phyloP scores from a whole-genome alignment of 108 stramenopile genomes.

The Cyclotella cryptica region DNA sequence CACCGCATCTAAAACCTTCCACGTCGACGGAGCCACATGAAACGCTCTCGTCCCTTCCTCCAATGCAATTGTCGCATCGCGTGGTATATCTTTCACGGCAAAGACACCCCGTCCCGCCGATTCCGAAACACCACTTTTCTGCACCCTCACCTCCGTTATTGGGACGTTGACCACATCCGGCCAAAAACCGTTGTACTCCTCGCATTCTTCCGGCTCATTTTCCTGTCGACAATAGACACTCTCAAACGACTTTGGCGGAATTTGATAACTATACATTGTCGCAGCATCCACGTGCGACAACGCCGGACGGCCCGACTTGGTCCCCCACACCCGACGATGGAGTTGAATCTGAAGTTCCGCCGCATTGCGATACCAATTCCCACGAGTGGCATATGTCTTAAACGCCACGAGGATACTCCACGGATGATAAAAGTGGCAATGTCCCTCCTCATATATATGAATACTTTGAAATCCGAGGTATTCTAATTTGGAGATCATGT shows the following conservation, averaged over 20 bases:
- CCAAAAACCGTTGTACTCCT: slow-evolving; percentile 13
- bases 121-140: slow-evolving; percentile 37
- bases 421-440: slow-evolving; percentile 59
- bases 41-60: slow-evolving; percentile 11
- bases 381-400: slow-evolving; percentile 48
- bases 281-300: slow-evolving; percentile 50
- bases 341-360: slow-evolving; percentile 51
- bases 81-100: slow-evolving; percentile 28
- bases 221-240: slow-evolving; percentile 43
- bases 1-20: slow-evolving; percentile 20
- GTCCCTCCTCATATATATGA: slow-evolving; percentile 63
- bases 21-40: slow-evolving; percentile 18
- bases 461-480: slow-evolving; percentile 64
- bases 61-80: slow-evolving; percentile 5
- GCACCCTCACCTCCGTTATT: slow-evolving; percentile 12
- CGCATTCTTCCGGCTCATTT: slow-evolving; percentile 31
- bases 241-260: slow-evolving; percentile 44
- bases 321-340: slow-evolving; percentile 23
- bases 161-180: slow-evolving; percentile 9
- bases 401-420: slow-evolving; percentile 73
- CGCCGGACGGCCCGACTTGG: slow-evolving; percentile 32
- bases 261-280: slow-evolving; percentile 49
- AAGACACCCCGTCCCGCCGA: slow-evolving; percentile 43
- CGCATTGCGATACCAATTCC: slow-evolving; percentile 57
- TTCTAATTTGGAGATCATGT: slow-evolving; percentile 43